Evolutionary conservation across 768 basidiomycete genomes (phyloP).

Genomic region (Trametes sanguinea): DNA sequence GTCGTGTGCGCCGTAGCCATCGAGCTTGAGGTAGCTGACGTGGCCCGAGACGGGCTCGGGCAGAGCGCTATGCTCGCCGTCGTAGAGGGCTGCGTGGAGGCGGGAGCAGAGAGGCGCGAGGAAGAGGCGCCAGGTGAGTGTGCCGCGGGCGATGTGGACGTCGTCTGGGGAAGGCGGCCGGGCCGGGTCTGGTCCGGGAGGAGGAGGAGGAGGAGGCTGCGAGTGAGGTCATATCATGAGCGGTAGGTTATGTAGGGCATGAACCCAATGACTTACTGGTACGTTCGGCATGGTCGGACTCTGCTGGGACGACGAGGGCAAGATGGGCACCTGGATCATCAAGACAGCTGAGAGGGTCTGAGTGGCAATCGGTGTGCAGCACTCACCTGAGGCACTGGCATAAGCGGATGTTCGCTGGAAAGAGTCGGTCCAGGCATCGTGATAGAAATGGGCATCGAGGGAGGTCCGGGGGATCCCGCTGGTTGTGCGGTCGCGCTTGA

Average conservation of each 20-base stretch:
- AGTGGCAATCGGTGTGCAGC: background rate
- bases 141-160: background rate
- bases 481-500: background rate
- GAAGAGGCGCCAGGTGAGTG: constrained; percentile 5
- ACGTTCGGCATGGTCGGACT: background rate
- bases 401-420: background rate
- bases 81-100: background rate
- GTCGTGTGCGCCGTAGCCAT: constrained; percentile 10
- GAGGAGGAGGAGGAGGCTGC: background rate
- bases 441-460: constrained; percentile 1
- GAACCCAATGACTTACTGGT: background rate
- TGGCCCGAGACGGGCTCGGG: background rate
- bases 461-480: background rate
- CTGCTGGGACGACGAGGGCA: background rate
- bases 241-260: background rate
- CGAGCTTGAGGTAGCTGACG: constrained; percentile 12
- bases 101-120: constrained; percentile 2
- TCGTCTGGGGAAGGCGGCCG: constrained; percentile 1
- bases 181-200: background rate
- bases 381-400: background rate
- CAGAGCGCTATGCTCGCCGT: background rate
- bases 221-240: background rate
- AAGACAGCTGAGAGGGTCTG: background rate
- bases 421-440: background rate
- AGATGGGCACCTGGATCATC: background rate